Base-by-base conservation (phyloP, 2,329 filamentous ascomycete species). In the Pezicula rhizophila region DNA sequence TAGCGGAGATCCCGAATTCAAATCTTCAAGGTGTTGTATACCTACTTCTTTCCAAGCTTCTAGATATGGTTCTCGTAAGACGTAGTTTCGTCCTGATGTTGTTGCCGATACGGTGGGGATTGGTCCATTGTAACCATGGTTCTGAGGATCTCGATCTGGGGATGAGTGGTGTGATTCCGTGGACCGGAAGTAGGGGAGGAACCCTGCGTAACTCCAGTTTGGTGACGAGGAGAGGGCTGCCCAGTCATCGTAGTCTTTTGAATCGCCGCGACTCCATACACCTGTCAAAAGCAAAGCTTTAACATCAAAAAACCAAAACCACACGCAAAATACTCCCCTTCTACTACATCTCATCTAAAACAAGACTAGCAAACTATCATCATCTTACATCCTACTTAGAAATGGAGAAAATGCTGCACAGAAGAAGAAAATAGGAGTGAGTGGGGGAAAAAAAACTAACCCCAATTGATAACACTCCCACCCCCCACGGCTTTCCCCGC, bases 221-320 rank as follows among this genome's bases (percentile, higher is more conserved):
- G 67, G 47, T 45, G 76, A 72, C 1, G 60, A 61, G 1, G 68
- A 59, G 4, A 67, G 52, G n/a, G 62, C 52, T 2, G 64, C 68
- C 74, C 73, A 77, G 31, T 66, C 63, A 37, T 76, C 67, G 53
- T 70, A 77, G 52, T 76, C 74, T 4, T 59, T 57, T 4, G 62
- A 60, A 31, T 67, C 64, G 2, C 73, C 74, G 23, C 74, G 69
- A 8, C 68, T 69, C 64, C 73, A 73, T 8, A 59, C 61, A 3
- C 67, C 68, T 62, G 49, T 20, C 11, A 23, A 38, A 42, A 12
- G 6, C n/a, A 11, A 7, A 20, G 23, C n/a, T n/a, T 45, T 20
- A 50, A 17, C 15, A 40, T 20, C 23, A 23, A 23, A 23, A 23
- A 23, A 23, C 23, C 23, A 23, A 23, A 23, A 23, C 18, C 18